Evolutionary conservation across 2,329 filamentous ascomycete species (phyloP).

Genomic region (Penicillium capsulatum): DNA sequence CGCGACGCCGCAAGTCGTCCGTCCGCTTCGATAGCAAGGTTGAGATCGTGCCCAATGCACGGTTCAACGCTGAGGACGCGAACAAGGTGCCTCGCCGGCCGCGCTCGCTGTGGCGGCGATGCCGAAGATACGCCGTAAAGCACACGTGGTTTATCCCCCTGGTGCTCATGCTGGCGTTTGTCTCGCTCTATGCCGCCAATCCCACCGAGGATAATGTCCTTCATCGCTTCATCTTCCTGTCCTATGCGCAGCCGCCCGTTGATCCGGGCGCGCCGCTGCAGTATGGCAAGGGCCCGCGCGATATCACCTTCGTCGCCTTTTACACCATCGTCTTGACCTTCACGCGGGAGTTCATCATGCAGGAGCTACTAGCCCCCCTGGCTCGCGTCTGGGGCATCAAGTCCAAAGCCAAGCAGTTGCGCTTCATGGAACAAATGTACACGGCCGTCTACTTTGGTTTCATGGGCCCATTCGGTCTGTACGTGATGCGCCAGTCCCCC

Average conservation of each 20-base stretch:
- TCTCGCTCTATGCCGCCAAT: conserved; percentile 65
- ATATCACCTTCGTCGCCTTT: conserved; percentile 78
- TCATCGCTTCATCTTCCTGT: conserved; percentile 77
- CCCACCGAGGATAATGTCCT: conserved; percentile 72
- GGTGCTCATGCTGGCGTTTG: conserved; percentile 58
- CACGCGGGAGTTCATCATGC: conserved; percentile 91
- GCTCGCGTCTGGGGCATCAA: conserved; percentile 63
- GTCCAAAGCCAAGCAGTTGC: conserved; percentile 68
- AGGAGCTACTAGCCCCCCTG: conserved; percentile 71
- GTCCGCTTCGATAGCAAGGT: too few relatives aligned
- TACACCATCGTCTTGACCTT: conserved; percentile 84
- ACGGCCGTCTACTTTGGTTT: conserved; percentile 81
- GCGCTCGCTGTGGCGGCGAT: too few relatives aligned
- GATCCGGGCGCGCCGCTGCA: conserved; percentile 48
- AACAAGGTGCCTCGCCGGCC: too few relatives aligned
- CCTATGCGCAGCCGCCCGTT: conserved; percentile 65
- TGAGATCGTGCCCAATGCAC: too few relatives aligned
- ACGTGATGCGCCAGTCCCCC: conserved; percentile 81
- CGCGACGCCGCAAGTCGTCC: too few relatives aligned
- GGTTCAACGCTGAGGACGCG: too few relatives aligned
- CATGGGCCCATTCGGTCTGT: conserved; percentile 75
- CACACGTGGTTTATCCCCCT: conserved; percentile 67
- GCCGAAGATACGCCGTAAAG: too few relatives aligned
- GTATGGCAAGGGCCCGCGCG: conserved; percentile 81
- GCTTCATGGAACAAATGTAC: conserved; percentile 93